phyloP scores from a whole-genome alignment of 2,329 filamentous ascomycete genomes.

The Akanthomyces muscarius region DNA sequence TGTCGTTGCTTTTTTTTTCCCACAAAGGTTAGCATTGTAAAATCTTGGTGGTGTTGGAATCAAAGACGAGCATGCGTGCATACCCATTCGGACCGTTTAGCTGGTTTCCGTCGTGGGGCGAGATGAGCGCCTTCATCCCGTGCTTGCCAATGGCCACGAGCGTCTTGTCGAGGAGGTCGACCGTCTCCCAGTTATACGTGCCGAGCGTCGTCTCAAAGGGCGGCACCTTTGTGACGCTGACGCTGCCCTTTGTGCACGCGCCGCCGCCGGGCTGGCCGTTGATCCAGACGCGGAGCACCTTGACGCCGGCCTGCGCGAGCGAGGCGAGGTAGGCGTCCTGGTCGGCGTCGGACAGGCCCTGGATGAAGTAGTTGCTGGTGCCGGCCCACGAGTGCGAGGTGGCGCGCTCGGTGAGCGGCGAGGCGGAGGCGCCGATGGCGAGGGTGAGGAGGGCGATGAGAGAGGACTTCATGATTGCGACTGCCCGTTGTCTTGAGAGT shows the following conservation, averaged over 20 bases:
- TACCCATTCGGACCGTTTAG: slow-evolving; percentile 19
- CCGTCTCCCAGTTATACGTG: slow-evolving; percentile 20
- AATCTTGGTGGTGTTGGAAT: not conserved
- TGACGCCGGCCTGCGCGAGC: slow-evolving; percentile 19
- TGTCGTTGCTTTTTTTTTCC: slow-evolving; percentile 9
- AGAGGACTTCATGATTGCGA: not conserved
- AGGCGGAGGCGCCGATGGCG: not conserved
- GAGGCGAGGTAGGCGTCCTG: slow-evolving; percentile 20
- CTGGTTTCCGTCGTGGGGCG: slow-evolving; percentile 20
- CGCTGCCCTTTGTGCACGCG: slow-evolving; percentile 21
- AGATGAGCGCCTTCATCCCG: slow-evolving; percentile 21
- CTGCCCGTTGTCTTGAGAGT: not conserved
- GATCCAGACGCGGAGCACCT: slow-evolving; percentile 22
- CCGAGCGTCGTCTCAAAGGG: slow-evolving; percentile 21
- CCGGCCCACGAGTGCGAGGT: slow-evolving; percentile 19
- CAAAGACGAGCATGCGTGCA: not conserved
- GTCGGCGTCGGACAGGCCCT: slow-evolving; percentile 20
- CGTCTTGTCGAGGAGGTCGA: slow-evolving; percentile 19
- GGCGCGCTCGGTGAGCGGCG: slow-evolving; percentile 3
- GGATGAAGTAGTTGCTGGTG: slow-evolving; percentile 22
- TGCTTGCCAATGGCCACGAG: slow-evolving; percentile 11
- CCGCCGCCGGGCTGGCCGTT: slow-evolving; percentile 16
- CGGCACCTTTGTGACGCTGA: slow-evolving; percentile 13
- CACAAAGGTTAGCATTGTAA: no score
- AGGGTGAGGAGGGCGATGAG: not conserved